A percentile compares a stretch with the other conserved stretches of the same genome.
Conservation (phyloP, 73 alveolate species). For the Paramecium sexaurelia region DNA sequence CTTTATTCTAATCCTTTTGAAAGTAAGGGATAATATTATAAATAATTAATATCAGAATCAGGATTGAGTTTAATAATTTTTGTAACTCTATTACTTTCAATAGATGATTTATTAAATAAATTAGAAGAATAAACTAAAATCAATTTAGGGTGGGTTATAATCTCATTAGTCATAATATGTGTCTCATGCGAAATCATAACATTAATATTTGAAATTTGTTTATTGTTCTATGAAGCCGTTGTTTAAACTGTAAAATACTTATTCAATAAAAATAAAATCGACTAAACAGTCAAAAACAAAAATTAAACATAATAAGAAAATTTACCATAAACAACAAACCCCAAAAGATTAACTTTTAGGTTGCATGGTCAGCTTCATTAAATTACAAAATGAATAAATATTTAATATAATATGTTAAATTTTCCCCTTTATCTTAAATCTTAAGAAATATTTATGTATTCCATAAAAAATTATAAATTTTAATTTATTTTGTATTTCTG, state of each 20-base stretch:
- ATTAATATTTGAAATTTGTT: background rate
- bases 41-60: background rate
- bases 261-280: background rate
- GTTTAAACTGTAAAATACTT: background rate
- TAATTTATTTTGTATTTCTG: constrained; percentile 6
- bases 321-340: background rate
- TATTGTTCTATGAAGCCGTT: background rate
- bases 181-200: background rate
- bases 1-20: constrained; percentile 27
- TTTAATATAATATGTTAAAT: background rate
- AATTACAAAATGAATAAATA: background rate
- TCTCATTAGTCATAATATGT: background rate
- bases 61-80: background rate
- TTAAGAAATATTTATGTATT: too few relatives aligned
- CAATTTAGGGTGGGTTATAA: background rate
- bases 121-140: background rate
- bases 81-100: background rate
- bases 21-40: background rate
- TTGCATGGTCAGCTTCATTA: background rate
- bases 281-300: background rate
- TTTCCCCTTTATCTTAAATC: background rate
- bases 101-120: background rate
- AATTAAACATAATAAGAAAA: background rate
- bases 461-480: too few relatives aligned
- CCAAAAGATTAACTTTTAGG: background rate